Percentiles rank a stretch among this genome's conserved stretches.
Evolutionary conservation across 2,329 filamentous ascomycete genomes (phyloP).

Genomic region (Fusarium sp.): DNA sequence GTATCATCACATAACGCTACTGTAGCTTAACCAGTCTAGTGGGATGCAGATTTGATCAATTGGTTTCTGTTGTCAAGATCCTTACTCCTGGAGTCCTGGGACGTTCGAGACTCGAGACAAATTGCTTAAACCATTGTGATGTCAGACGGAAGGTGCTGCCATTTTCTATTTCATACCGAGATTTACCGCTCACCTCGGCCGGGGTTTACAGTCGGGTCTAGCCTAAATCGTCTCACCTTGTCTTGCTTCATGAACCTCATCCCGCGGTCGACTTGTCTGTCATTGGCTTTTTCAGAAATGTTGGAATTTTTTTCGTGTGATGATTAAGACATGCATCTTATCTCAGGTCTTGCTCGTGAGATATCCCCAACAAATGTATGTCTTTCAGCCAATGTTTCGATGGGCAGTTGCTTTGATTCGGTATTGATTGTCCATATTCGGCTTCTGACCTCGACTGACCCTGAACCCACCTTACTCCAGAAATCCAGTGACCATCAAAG

Average conservation of each 20-base stretch:
- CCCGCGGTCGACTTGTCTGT: constrained; percentile 4
- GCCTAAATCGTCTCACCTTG: constrained; percentile 42
- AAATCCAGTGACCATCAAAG: constrained; percentile 19
- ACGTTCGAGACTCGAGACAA: constrained; percentile 13
- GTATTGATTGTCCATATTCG: constrained; percentile 31
- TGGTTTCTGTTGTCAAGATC: constrained; percentile 18
- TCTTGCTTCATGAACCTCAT: constrained; percentile 14
- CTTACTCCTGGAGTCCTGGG: constrained; percentile 5
- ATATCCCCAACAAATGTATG: background rate
- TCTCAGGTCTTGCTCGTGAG: background rate
- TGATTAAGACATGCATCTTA: background rate
- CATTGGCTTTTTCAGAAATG: constrained; percentile 2
- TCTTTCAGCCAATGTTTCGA: background rate
- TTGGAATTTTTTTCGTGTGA: background rate
- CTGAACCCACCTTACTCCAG: constrained; percentile 28
- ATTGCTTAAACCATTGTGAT: background rate
- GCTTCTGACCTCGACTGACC: constrained; percentile 39
- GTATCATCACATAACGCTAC: constrained; percentile 5
- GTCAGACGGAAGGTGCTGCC: constrained; percentile 13
- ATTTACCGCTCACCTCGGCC: constrained; percentile 18
- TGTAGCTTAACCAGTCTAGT: constrained; percentile 15
- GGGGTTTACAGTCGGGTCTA: constrained; percentile 35
- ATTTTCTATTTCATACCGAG: constrained; percentile 14
- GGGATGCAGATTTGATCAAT: constrained; percentile 15
- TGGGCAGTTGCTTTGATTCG: background rate